Evolutionary conservation across 78 protist species (phyloP), one percentile per base, ranked within the genome.

Genomic region (Isochrysis galbana): DNA sequence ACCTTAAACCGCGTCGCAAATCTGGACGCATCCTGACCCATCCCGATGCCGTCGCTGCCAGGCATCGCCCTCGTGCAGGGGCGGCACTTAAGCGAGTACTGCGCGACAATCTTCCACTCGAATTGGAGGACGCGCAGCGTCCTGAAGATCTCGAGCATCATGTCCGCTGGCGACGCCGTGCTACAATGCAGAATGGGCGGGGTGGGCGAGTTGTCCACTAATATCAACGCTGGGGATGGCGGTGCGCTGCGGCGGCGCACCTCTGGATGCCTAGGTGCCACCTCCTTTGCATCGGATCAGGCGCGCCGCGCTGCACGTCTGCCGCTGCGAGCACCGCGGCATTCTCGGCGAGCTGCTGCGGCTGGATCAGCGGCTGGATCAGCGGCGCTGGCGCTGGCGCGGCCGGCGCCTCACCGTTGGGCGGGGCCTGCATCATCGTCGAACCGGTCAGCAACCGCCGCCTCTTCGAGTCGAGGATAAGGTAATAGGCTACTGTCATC

Each of bases 401-500:
- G 32, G 67, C 67, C 67, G 67, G 21, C 82, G 4, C 21, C 42
- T 72, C 46, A n/a, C n/a, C n/a, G n/a, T n/a, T n/a, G n/a, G n/a
- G n/a, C 82, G 82, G 7, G 46, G 82, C 82, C 26, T 34, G 82
- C 82, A 72, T n/a, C 46, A 72, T 34, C 32, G 82, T 38, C 36
- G 82, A 72, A 22, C 42, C 19, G 42, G 88, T 7, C 36, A 69
- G 92, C 55, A 55, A 22, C 80, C 41, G 26, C 17, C 38, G 72
- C 61, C 90, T n/a, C 91, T 93, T 93, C 38, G 92, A 67, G 44
- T 93, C 95, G 32, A 48, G 38, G 72, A 93, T 36, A 55, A 93
- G 83, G 67, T 70, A 44, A n/a, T 93, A 93, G 29, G 93, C 93
- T 5, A 93, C 95, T 3, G 87, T 77, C 55, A 39, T n/a, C 83